Conservation (phyloP, 176 grass and related monocot species). For the Oryza glumipatula region DNA sequence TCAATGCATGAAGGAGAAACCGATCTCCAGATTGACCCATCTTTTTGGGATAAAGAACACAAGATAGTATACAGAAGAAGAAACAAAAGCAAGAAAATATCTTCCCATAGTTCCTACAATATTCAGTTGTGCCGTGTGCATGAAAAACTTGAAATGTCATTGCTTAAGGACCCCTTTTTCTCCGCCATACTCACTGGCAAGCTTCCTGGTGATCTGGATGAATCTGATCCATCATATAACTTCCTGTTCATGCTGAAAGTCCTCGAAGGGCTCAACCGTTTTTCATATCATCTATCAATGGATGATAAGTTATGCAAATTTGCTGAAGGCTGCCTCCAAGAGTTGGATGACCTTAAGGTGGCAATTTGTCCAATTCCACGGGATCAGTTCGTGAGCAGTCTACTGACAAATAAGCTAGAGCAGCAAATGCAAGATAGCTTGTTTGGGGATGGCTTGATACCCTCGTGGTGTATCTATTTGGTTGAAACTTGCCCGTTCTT, state of each 20-base stretch:
- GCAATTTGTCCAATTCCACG: conserved; percentile 51
- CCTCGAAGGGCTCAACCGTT: conserved; percentile 65
- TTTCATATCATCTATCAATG: conserved; percentile 49
- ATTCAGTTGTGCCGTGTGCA: conserved; percentile 7
- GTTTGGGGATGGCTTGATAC: conserved; percentile 49
- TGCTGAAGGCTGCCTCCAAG: conserved; percentile 52
- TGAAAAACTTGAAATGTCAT: conserved; percentile 40
- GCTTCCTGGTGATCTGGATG: conserved; percentile 58
- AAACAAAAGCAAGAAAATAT: conserved; percentile 23
- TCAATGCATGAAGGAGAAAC: conserved; percentile 35
- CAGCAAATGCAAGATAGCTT: conserved; percentile 67
- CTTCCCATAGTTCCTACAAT: conserved; percentile 13
- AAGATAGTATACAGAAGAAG: conserved; percentile 54
- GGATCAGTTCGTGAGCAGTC: conserved; percentile 52
- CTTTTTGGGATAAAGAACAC: conserved; percentile 60
- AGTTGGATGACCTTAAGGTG: conserved; percentile 51
- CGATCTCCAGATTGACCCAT: conserved; percentile 45
- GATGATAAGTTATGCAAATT: conserved; percentile 55
- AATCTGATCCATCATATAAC: conserved; percentile 48
- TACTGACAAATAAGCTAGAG: conserved; percentile 68
- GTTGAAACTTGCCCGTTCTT: conserved; percentile 62
- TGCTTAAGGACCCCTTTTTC: conserved; percentile 56
- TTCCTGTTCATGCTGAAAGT: conserved; percentile 63
- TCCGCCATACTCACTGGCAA: conserved; percentile 43
- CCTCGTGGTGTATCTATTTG: conserved; percentile 59